Evolutionary conservation across 1,284 basidiomycete genomes (phyloP), one percentile per base, ranked within the genome.

Genomic region (Tetrapyrgos nigripes): DNA sequence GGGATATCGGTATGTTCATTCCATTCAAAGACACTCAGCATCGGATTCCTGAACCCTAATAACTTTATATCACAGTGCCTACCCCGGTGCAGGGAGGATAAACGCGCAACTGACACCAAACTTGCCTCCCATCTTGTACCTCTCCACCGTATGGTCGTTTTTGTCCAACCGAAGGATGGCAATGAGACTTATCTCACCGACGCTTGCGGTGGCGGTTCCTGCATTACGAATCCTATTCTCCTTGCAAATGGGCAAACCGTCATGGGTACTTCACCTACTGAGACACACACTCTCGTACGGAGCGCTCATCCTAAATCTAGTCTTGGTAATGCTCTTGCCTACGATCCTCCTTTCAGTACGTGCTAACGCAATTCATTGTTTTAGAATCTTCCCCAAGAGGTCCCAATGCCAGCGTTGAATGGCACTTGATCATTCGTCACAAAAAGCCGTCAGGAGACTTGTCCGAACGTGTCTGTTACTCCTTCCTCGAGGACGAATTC

Each of bases 401-500:
- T 5, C 35, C 31, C 17, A 43, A 47, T 23, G 37, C 37, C 17
- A 40, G 17, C 13, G 59, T 66, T 21, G 67, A 68, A 45, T 78
- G 73, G 72, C 68, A 67, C 37, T 63, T 76, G 31, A 66, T 74
- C 43, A 66, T 72, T n/a, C 59, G 67, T 35, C 74, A 72, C 60
- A 46, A 66, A 24, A 60, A 68, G 53, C 24, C 6, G 35, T 17
- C 4, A 27, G 26, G 3, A 53, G 43, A 26, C 14, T 31, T 9
- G 29, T 58, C 50, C 23, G 57, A 48, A 21, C 64, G 59, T 37
- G 64, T 72, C 29, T 57, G 74, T 19, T 77, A 71, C 59, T 66
- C 72, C 14, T 78, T 79, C 63, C 63, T 69, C 14, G 75, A 76
- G 53, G 67, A 66, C 37, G 78, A 80, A 59, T 73, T 67, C 50